Evolutionary conservation across 805 yeast genomes (phyloP).

Genomic region (Saturnispora ahearnii): DNA sequence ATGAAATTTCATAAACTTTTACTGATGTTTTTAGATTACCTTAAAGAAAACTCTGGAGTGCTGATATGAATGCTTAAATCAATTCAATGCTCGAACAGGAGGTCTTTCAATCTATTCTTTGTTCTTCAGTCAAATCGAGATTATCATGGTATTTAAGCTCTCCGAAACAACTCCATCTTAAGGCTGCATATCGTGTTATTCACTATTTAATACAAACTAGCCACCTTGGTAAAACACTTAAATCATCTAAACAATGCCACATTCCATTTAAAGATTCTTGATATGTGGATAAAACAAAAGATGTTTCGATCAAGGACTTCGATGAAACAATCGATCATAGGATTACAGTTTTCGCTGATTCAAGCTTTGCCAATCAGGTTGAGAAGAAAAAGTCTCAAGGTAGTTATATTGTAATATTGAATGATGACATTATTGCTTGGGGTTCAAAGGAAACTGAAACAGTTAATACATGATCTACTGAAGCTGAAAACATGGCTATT

Average conservation of each 20-base stretch:
- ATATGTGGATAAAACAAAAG: conserved; percentile 2
- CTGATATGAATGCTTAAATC: background rate
- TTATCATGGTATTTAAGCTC: background rate
- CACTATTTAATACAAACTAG: conserved; percentile 4
- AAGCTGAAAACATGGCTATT: conserved; percentile 5
- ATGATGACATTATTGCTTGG: conserved; percentile 5
- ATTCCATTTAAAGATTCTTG: conserved; percentile 5
- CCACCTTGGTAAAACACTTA: background rate
- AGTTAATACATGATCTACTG: conserved; percentile 6
- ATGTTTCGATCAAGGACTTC: background rate
- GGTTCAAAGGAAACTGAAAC: background rate
- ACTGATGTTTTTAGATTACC: background rate
- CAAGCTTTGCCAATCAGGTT: conserved; percentile 1
- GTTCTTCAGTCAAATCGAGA: background rate
- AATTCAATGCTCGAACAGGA: background rate
- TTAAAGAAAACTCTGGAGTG: background rate
- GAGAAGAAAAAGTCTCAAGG: conserved; percentile 3
- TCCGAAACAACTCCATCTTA: conserved; percentile 4
- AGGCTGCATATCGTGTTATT: conserved; percentile 1
- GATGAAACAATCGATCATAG: background rate
- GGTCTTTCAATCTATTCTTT: background rate
- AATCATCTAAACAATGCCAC: background rate
- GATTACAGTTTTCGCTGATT: conserved; percentile 3
- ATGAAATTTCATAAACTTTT: background rate
- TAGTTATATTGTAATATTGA: background rate